Evolutionary conservation across 2,329 filamentous ascomycete genomes (phyloP).

Genomic region (Nigrospora oryzae): DNA sequence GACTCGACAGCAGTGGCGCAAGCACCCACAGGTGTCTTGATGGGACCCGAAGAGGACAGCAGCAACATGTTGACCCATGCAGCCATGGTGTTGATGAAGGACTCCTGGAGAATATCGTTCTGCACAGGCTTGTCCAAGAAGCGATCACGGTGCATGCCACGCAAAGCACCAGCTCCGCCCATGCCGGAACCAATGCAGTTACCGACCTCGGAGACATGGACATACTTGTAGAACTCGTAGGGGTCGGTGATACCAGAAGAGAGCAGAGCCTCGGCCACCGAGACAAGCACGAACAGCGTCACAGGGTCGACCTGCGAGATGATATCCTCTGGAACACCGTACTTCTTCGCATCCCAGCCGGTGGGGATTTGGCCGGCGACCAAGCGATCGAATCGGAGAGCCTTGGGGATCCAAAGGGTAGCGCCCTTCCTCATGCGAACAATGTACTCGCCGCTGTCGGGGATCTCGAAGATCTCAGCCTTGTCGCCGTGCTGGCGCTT

Average conservation of each 20-base stretch:
- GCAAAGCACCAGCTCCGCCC: slow-evolving; percentile 84
- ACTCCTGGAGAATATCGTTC: slow-evolving; percentile 98
- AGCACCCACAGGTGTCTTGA: slow-evolving; percentile 97
- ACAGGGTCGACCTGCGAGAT: slow-evolving; percentile 96
- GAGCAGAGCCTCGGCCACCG: slow-evolving; percentile 83
- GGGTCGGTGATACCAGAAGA: slow-evolving; percentile 95
- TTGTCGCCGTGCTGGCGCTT: slow-evolving; percentile 95
- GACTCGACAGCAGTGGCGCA: slow-evolving; percentile 97
- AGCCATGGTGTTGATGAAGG: slow-evolving; percentile 99
- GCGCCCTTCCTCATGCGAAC: slow-evolving; percentile 95
- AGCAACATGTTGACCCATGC: slow-evolving; percentile 99
- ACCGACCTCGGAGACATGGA: slow-evolving; percentile 94
- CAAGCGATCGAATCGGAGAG: slow-evolving; percentile 90
- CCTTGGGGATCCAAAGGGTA: slow-evolving; percentile 91
- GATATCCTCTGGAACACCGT: slow-evolving; percentile 95
- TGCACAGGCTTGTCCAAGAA: slow-evolving; percentile 95
- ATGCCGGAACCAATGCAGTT: slow-evolving; percentile 99
- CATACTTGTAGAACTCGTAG: slow-evolving; percentile 99
- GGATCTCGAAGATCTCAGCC: slow-evolving; percentile 93
- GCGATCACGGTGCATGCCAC: slow-evolving; percentile 97
- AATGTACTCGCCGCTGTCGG: slow-evolving; percentile 87
- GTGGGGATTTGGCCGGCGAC: slow-evolving; percentile 96
- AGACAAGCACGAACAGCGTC: slow-evolving; percentile 89
- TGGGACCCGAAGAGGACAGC: slow-evolving; percentile 91
- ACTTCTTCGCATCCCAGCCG: slow-evolving; percentile 93